phyloP scores from a whole-genome alignment of 768 basidiomycete genomes.

The Suillus subalutaceus region DNA sequence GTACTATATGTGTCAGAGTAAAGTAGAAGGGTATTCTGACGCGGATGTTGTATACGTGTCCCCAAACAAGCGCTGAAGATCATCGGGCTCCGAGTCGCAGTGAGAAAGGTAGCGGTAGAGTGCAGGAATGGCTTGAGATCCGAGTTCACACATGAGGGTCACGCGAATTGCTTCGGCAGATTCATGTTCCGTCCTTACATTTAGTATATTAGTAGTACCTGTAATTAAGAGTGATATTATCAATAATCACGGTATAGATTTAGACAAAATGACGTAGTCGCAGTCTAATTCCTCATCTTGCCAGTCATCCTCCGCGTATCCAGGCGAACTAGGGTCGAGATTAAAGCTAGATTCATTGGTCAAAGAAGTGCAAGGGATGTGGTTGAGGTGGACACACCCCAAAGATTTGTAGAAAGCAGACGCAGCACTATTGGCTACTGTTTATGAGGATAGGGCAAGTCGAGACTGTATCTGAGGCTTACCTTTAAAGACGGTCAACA shows the following conservation, averaged over 20 bases:
- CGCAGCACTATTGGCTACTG: slow-evolving; percentile 48
- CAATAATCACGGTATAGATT: slow-evolving; percentile 16
- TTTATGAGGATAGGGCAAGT: slow-evolving; percentile 6
- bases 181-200: background rate
- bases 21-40: background rate
- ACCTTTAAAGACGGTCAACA: slow-evolving; percentile 81
- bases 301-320: slow-evolving; percentile 31
- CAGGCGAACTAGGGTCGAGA: slow-evolving; percentile 57
- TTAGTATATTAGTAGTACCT: background rate
- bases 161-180: background rate
- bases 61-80: background rate
- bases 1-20: background rate
- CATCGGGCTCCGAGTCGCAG: background rate
- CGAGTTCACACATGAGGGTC: background rate
- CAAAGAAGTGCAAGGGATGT: background rate
- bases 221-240: background rate
- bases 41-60: background rate
- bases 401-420: slow-evolving; percentile 52
- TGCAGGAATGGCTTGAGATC: background rate
- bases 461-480: slow-evolving; percentile 12
- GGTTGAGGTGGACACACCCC: slow-evolving; percentile 45
- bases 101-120: background rate
- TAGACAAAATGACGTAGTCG: slow-evolving; percentile 46
- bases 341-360: slow-evolving; percentile 45
- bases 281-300: slow-evolving; percentile 27